These are phyloP conservation scores for Sordariomycetes sp. DNA, from an alignment of 2,329 filamentous ascomycete genomes.

Conservation along the genomic window DNA sequence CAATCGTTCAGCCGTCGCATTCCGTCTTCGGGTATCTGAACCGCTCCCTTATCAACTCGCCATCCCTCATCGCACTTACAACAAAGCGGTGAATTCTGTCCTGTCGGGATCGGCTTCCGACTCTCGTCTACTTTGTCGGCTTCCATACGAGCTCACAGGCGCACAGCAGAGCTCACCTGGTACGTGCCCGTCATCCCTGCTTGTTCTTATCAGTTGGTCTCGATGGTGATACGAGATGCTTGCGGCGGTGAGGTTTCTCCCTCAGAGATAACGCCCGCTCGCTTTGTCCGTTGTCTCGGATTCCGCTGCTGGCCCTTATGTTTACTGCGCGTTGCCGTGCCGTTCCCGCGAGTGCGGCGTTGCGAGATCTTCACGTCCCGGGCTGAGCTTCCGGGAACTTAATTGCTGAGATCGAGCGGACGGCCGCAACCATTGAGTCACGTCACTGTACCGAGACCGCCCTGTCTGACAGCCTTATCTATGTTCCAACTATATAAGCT, in stretches of 20 bases:
- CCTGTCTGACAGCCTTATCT: constrained; percentile 1
- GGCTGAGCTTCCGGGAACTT: too few species aligned
- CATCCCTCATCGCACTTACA: too few species aligned
- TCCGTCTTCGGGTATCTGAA: background rate
- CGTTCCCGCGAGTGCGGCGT: constrained; percentile 1
- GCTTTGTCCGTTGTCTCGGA: background rate
- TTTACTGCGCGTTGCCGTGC: background rate
- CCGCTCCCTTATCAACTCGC: too few species aligned
- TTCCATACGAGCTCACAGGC: too few species aligned
- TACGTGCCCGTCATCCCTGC: background rate
- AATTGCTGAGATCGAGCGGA: background rate
- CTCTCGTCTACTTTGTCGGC: too few species aligned
- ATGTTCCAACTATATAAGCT: too few species aligned
- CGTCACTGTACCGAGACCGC: background rate
- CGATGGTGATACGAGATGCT: constrained; percentile 2
- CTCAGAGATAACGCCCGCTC: constrained; percentile 1
- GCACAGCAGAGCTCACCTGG: too few species aligned
- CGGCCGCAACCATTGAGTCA: constrained; percentile 1
- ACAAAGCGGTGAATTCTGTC: too few species aligned
- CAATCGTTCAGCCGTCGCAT: too few species aligned
- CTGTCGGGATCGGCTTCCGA: too few species aligned
- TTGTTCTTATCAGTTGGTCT: constrained; percentile 4
- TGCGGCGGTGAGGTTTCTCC: constrained; percentile 2
- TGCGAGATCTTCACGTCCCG: background rate
- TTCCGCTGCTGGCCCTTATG: background rate